These are phyloP conservation scores for Epichloe elymi DNA, from an alignment of 2,329 filamentous ascomycete species.

Conservation along the genomic window DNA sequence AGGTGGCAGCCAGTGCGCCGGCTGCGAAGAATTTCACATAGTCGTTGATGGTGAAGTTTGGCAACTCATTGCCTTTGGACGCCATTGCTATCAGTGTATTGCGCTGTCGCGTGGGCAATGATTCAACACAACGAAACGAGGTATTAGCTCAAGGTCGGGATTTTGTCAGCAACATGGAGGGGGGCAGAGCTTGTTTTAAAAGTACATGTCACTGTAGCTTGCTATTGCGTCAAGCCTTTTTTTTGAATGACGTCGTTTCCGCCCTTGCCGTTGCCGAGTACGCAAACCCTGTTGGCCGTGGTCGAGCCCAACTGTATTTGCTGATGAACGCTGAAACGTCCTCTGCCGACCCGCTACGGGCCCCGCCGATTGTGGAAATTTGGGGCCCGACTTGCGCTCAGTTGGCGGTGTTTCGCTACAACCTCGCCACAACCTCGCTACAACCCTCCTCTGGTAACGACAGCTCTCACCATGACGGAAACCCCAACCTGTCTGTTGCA, in stretches of 20 bases:
- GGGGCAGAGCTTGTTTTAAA: background rate
- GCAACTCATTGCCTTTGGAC: constrained; percentile 19
- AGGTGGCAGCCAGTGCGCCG: constrained; percentile 37
- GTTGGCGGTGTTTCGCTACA: too few relatives aligned
- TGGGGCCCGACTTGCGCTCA: background rate
- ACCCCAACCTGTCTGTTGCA: too few relatives aligned
- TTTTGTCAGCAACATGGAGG: background rate
- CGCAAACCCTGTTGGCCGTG: background rate
- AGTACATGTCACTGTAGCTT: too few relatives aligned
- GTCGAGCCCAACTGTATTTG: background rate
- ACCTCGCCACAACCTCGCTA: too few relatives aligned
- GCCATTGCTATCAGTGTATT: constrained; percentile 10
- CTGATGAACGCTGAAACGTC: background rate
- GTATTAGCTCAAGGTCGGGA: background rate
- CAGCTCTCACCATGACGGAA: too few relatives aligned
- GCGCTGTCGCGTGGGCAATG: background rate
- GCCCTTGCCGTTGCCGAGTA: constrained; percentile 1
- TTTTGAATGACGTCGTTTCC: constrained; percentile 9
- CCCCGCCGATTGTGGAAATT: background rate
- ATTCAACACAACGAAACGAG: too few relatives aligned
- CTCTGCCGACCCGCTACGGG: background rate
- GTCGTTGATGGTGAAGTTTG: constrained; percentile 27
- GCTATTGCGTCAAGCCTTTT: background rate
- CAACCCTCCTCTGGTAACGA: too few relatives aligned
- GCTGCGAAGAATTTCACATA: constrained; percentile 41